phyloP scores from a whole-genome alignment of 805 yeast species.

The Hanseniaspora singularis region DNA sequence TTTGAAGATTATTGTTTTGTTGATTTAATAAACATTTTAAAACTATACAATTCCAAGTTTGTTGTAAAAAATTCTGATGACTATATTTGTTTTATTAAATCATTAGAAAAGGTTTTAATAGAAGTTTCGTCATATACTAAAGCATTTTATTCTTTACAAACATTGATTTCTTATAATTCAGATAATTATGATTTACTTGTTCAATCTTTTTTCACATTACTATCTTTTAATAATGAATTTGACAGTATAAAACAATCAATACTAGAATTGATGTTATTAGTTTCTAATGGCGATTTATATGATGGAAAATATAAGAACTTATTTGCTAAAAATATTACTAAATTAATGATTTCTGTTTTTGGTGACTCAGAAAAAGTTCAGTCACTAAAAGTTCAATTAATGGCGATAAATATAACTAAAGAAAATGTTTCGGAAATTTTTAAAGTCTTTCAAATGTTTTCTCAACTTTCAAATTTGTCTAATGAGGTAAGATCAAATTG shows the following conservation, averaged over 20 bases:
- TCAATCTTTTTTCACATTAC: background rate
- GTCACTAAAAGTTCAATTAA: constrained; percentile 45
- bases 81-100: constrained; percentile 34
- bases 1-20: constrained; percentile 69
- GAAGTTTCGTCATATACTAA: constrained; percentile 1
- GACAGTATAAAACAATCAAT: background rate
- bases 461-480: constrained; percentile 25
- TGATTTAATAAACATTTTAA: constrained; percentile 46
- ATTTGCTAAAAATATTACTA: too few relatives aligned
- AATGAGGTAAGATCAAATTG: constrained; percentile 34
- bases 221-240: constrained; percentile 1
- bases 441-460: constrained; percentile 53
- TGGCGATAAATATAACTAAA: constrained; percentile 47
- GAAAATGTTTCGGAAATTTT: constrained; percentile 41
- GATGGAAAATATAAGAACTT: background rate
- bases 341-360: constrained; percentile 33
- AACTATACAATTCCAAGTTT: constrained; percentile 53
- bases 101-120: constrained; percentile 25
- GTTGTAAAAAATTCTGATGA: constrained; percentile 36
- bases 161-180: background rate
- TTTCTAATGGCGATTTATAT: background rate
- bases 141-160: background rate
- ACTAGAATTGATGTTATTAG: background rate
- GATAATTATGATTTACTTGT: background rate
- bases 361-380: constrained; percentile 37